Evolutionary conservation across 2,329 filamentous ascomycete genomes (phyloP).

Genomic region (Echinosphaeria canescens): DNA sequence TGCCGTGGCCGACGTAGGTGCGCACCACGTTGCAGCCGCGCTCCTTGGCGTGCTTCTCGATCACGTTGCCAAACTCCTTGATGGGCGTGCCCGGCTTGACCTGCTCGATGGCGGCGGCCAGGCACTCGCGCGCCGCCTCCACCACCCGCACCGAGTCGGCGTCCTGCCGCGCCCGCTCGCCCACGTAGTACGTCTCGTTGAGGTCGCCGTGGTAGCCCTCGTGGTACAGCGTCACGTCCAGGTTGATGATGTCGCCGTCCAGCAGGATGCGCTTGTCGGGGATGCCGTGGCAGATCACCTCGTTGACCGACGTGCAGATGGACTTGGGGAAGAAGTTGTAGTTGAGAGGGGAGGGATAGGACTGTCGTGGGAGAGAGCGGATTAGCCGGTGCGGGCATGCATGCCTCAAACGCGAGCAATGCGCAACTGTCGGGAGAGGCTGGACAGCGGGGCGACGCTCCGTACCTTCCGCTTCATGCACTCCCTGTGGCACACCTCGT

Average conservation of each 20-base stretch:
- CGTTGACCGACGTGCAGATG: slow-evolving; percentile 88
- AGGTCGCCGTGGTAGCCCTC: slow-evolving; percentile 89
- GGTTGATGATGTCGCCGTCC: slow-evolving; percentile 93
- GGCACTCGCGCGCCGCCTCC: slow-evolving; percentile 71
- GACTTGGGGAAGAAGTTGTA: slow-evolving; percentile 65
- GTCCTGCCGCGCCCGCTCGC: slow-evolving; percentile 65
- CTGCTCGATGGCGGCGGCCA: slow-evolving; percentile 76
- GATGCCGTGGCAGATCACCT: slow-evolving; percentile 97
- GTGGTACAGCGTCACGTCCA: slow-evolving; percentile 89
- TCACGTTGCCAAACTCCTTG: slow-evolving; percentile 81
- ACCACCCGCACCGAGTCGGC: slow-evolving; percentile 78
- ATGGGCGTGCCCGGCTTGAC: slow-evolving; percentile 89
- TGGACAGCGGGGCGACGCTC: not conserved
- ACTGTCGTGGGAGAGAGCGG: slow-evolving; percentile 2
- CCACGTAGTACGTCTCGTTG: slow-evolving; percentile 98
- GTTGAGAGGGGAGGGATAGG: slow-evolving; percentile 10
- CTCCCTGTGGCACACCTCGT: slow-evolving; percentile 86
- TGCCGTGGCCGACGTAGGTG: slow-evolving; percentile 90
- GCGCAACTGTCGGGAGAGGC: not conserved
- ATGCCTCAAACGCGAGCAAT: too few species aligned
- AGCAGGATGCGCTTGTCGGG: slow-evolving; percentile 72
- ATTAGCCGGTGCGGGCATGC: slow-evolving; percentile 1
- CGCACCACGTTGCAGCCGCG: slow-evolving; percentile 77
- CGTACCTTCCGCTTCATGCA: slow-evolving; percentile 81
- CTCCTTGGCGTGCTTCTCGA: slow-evolving; percentile 84